phyloP scores from a whole-genome alignment of 2,329 filamentous ascomycete genomes.

The Knoxdaviesia capensis region DNA sequence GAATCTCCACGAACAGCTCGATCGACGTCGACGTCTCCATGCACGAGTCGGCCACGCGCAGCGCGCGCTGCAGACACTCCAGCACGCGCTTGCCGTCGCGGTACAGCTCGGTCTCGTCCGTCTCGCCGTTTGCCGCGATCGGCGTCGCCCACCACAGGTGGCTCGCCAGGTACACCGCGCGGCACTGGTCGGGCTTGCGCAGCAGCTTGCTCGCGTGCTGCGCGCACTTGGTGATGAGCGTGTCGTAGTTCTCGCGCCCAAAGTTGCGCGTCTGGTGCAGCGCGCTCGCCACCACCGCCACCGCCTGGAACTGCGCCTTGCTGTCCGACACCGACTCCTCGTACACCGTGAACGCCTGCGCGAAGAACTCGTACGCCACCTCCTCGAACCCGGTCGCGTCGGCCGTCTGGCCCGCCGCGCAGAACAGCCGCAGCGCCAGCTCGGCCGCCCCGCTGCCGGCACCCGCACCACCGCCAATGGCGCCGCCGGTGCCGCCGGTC shows the following conservation, averaged over 20 bases:
- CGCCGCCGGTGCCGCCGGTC: too few relatives aligned
- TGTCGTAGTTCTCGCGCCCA: conserved; percentile 95
- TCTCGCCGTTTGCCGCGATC: conserved; percentile 53
- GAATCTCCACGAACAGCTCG: conserved; percentile 93
- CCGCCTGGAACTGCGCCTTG: conserved; percentile 91
- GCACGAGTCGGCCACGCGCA: conserved; percentile 91
- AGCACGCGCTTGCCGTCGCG: conserved; percentile 93
- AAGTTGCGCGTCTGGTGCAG: conserved; percentile 81
- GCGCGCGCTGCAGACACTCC: conserved; percentile 84
- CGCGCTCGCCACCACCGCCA: conserved; percentile 80
- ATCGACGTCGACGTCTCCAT: conserved; percentile 98
- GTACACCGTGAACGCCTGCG: conserved; percentile 94
- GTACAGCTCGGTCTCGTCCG: conserved; percentile 75
- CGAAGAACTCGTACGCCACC: conserved; percentile 94
- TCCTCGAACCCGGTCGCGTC: conserved; percentile 87
- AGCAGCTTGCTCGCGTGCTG: conserved; percentile 91
- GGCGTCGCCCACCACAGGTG: conserved; percentile 97
- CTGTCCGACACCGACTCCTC: conserved; percentile 93
- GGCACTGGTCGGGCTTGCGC: conserved; percentile 94
- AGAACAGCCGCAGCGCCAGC: conserved; percentile 72
- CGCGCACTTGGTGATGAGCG: conserved; percentile 91
- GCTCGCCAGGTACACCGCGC: conserved; percentile 88
- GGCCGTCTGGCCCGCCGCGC: conserved; percentile 79
- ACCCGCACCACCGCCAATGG: too few relatives aligned
- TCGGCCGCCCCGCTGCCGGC: conserved; percentile 81